Base-by-base conservation (phyloP, 805 yeast species). In the Wickerhamia fluorescens region DNA sequence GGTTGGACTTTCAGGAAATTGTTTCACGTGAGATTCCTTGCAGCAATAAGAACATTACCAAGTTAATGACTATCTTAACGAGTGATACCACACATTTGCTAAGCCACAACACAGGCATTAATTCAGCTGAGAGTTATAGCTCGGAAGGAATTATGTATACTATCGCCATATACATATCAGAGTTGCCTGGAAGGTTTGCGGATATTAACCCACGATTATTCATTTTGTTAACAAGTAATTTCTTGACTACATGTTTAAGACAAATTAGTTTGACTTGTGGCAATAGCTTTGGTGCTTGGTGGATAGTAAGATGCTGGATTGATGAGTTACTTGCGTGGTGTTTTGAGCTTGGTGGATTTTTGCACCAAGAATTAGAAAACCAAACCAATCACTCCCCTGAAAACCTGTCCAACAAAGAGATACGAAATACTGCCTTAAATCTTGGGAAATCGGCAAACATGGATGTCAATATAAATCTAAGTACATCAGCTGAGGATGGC, bases 241-340 rank as follows among this genome's bases (percentile, higher is more conserved):
- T 78, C 7, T 56, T 76, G 28, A 75, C 81, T 5, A 63, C 75
- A 9, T 71, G 79, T 12, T 53, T 77, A 23, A 58, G 85, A 36
- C 85, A 78, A 41, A 65, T 80, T 35, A 71, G 80, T 19, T 55
- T 73, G 32, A 61, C 60, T 14, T 75, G 76, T 3, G 76, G 75
- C 6, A 66, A 66, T 24, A 69, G 78, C 2, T 78, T 81, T 47
- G 76, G 75, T 7, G 71, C 75, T 3, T 82, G 89, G 89, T 80
- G 86, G 85, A 66, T 73, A 24, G 61, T 79, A 3, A 61, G 82
- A 32, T 75, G 86, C 47, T 82, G 89, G 87, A 58, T 76, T 5
- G 85, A 78, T 44, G 89, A 81, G 44, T 80, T 73, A 66, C 58
- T 79, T 36, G 67, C 67, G 2, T 78, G 85, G 75, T 56, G 70